These are phyloP conservation scores for Saccharomycopsis amapae DNA, from an alignment of 805 yeast genomes.

Conservation along the genomic window DNA sequence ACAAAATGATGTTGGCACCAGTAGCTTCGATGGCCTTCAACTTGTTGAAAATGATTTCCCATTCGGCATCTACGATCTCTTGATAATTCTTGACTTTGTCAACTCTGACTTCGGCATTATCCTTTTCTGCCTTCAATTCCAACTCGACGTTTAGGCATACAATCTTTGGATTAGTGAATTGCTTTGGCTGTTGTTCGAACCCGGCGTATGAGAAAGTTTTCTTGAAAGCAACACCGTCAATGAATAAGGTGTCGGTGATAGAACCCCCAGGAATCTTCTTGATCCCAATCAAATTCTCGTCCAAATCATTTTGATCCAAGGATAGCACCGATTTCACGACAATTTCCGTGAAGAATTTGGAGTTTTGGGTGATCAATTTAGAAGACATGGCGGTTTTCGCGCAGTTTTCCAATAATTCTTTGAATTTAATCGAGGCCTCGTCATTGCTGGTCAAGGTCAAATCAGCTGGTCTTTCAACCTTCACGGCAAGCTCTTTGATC, in stretches of 20 bases:
- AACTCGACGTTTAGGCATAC: conserved; percentile 84
- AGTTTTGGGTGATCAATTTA: conserved; percentile 80
- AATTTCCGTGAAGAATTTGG: conserved; percentile 89
- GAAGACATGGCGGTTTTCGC: conserved; percentile 98
- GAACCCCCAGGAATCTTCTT: conserved; percentile 95
- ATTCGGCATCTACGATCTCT: conserved; percentile 97
- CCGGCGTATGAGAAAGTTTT: conserved; percentile 98
- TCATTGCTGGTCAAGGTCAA: conserved; percentile 33
- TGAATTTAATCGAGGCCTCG: conserved; percentile 38
- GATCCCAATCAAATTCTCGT: conserved; percentile 87
- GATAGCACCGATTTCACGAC: conserved; percentile 92
- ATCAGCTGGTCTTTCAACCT: conserved; percentile 38
- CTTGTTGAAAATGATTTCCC: conserved; percentile 87
- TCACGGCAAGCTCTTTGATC: conserved; percentile 69
- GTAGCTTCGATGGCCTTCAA: conserved; percentile 72
- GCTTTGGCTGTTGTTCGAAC: conserved; percentile 96
- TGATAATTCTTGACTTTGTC: conserved; percentile 92
- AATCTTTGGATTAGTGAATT: conserved; percentile 71
- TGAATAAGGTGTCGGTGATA: conserved; percentile 84
- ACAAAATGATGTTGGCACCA: conserved; percentile 89
- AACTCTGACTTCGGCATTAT: conserved; percentile 96
- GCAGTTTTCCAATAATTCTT: conserved; percentile 70
- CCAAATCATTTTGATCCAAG: conserved; percentile 76
- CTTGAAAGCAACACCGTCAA: conserved; percentile 94
- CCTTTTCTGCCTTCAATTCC: conserved; percentile 96